phyloP scores from a whole-genome alignment of 2,329 filamentous ascomycete genomes.

The Alternaria sp. region DNA sequence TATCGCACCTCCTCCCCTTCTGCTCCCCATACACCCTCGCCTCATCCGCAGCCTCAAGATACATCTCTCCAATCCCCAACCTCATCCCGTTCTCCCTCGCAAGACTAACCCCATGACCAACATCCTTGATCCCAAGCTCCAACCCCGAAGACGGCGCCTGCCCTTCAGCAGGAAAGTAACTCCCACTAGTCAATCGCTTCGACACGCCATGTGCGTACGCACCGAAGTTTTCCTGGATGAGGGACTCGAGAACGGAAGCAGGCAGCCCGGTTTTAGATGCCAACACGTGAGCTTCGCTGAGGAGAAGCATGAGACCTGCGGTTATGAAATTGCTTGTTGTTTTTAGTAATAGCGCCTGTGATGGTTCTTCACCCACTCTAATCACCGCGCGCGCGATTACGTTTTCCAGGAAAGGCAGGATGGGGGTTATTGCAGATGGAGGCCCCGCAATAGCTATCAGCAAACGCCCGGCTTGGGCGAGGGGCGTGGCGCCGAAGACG shows the following conservation, averaged over 20 bases:
- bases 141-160: conserved; percentile 57
- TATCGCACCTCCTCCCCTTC: conserved; percentile 53
- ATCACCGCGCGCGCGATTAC: conserved; percentile 53
- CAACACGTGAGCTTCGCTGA: conserved; percentile 59
- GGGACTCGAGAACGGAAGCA: conserved; percentile 46
- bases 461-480: conserved; percentile 55
- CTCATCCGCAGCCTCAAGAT: conserved; percentile 52
- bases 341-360: conserved; percentile 56
- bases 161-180: conserved; percentile 31
- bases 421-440: conserved; percentile 37
- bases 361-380: conserved; percentile 52
- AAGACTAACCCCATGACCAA: conserved; percentile 56
- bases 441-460: conserved; percentile 57
- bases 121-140: conserved; percentile 60
- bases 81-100: conserved; percentile 50
- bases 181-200: conserved; percentile 33
- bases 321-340: conserved; percentile 59
- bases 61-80: conserved; percentile 53
- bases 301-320: conserved; percentile 57
- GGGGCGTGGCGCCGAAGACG: conserved; percentile 59
- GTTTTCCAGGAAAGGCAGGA: conserved; percentile 51
- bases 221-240: conserved; percentile 48
- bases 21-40: conserved; percentile 50
- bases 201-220: conserved; percentile 33
- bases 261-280: conserved; percentile 51